Conservation (phyloP, 2,329 filamentous ascomycete species). For the Scedosporium boydii region DNA sequence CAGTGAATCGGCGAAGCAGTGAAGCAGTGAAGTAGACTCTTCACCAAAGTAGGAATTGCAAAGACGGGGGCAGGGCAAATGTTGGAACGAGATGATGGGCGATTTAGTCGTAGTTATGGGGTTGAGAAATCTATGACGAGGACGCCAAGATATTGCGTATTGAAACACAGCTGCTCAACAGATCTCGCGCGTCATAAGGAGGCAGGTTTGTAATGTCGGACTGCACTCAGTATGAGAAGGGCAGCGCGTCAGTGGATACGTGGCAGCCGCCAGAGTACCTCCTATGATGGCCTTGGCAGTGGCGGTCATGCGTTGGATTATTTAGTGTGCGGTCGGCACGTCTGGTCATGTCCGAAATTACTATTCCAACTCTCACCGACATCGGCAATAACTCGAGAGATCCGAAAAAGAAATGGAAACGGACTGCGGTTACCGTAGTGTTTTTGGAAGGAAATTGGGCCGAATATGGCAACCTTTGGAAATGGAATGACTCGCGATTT, state of each 20-base stretch:
- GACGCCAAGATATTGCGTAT: background rate
- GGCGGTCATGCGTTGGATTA: background rate
- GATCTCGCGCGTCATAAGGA: no score
- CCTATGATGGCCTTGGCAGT: background rate
- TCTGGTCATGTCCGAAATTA: no score
- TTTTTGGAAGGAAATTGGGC: no score
- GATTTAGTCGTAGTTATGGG: background rate
- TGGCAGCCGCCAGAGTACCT: background rate
- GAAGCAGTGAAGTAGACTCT: background rate
- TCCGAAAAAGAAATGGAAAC: no score
- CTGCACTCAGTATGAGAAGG: no score
- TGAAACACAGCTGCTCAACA: background rate
- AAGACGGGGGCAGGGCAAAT: background rate
- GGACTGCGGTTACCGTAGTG: no score
- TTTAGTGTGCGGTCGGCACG: no score
- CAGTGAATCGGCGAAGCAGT: background rate
- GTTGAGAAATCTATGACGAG: background rate
- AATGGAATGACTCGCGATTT: no score
- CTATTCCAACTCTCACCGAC: no score
- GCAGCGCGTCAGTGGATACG: background rate
- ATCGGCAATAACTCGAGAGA: no score
- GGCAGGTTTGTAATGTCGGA: no score
- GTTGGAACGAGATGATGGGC: background rate
- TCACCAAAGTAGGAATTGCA: background rate
- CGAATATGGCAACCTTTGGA: no score